phyloP scores from a whole-genome alignment of 2,329 filamentous ascomycete genomes.

The Plectosphaerella plurivora region DNA sequence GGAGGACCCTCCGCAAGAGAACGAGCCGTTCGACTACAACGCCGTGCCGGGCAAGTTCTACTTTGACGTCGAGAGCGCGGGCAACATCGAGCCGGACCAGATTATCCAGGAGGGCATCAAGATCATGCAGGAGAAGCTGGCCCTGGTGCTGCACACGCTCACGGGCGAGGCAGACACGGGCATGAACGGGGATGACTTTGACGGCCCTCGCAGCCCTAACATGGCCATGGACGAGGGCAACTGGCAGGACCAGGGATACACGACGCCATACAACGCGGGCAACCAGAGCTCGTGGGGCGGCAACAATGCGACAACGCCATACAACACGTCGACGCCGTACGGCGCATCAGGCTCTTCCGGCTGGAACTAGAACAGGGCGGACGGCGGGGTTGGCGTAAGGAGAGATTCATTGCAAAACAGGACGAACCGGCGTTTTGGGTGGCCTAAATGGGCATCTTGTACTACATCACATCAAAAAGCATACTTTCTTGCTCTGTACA shows the following conservation, averaged over 20 bases:
- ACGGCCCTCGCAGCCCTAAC: conserved; percentile 63
- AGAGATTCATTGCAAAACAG: not conserved
- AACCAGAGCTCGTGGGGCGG: conserved; percentile 63
- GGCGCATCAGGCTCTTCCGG: conserved; percentile 46
- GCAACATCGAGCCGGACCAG: conserved; percentile 81
- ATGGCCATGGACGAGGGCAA: conserved; percentile 48
- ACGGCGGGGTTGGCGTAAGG: not conserved
- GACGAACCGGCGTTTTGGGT: not conserved
- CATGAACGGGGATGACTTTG: conserved; percentile 55
- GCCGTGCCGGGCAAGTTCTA: conserved; percentile 84
- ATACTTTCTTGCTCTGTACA: not conserved
- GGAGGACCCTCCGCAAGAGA: conserved; percentile 75
- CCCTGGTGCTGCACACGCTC: conserved; percentile 66
- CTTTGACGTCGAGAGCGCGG: conserved; percentile 86
- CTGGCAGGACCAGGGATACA: conserved; percentile 59
- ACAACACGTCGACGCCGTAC: conserved; percentile 36
- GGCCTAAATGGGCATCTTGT: not conserved
- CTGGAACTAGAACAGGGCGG: conserved; percentile 34
- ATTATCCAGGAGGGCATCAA: conserved; percentile 88
- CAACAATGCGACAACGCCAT: conserved; percentile 42
- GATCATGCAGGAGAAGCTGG: conserved; percentile 86
- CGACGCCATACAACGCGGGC: conserved; percentile 61
- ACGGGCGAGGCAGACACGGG: conserved; percentile 48
- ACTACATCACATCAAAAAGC: not conserved
- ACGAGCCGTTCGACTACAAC: conserved; percentile 87